These are phyloP conservation scores for Quercus rubra DNA, from an alignment of 306 rosid species.

Conservation along the genomic window DNA sequence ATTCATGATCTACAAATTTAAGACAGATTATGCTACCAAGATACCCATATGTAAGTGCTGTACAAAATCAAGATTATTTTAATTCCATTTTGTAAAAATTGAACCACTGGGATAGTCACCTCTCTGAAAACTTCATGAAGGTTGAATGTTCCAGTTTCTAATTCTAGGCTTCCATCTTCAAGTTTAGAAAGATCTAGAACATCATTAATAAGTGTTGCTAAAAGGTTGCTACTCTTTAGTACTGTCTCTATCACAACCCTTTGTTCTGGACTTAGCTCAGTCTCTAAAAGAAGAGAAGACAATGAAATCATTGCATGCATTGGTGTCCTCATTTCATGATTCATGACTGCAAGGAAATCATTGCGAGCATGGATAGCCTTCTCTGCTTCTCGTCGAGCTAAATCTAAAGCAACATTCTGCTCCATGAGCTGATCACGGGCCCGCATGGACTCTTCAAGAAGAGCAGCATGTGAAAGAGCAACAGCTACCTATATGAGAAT, in stretches of 20 bases:
- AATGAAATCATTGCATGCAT: conserved; percentile 89
- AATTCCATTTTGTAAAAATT: conserved; percentile 8
- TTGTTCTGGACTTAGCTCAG: conserved; percentile 76
- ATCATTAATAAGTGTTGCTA: conserved; percentile 78
- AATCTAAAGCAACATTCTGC: conserved; percentile 76
- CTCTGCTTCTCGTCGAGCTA: conserved; percentile 90
- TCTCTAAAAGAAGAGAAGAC: conserved; percentile 85
- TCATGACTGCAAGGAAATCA: conserved; percentile 92
- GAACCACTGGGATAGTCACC: conserved; percentile 34
- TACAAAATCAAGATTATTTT: background rate
- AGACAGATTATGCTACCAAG: conserved; percentile 11
- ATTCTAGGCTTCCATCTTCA: conserved; percentile 91
- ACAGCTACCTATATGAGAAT: conserved; percentile 73
- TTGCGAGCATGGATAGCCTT: conserved; percentile 85
- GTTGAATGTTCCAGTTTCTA: conserved; percentile 63
- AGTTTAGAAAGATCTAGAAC: conserved; percentile 92
- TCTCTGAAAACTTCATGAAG: conserved; percentile 77
- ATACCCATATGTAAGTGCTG: background rate
- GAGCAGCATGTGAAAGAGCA: conserved; percentile 97
- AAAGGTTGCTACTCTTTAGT: conserved; percentile 77
- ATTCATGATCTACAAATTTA: conserved; percentile 47
- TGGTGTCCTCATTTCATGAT: conserved; percentile 97
- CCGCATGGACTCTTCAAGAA: conserved; percentile 89
- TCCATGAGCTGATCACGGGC: conserved; percentile 90
- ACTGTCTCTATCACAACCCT: conserved; percentile 83